Percentiles rank a stretch among this genome's conserved stretches.
Conservation (phyloP, 106 monocot species). For the Agapanthus africanus region DNA sequence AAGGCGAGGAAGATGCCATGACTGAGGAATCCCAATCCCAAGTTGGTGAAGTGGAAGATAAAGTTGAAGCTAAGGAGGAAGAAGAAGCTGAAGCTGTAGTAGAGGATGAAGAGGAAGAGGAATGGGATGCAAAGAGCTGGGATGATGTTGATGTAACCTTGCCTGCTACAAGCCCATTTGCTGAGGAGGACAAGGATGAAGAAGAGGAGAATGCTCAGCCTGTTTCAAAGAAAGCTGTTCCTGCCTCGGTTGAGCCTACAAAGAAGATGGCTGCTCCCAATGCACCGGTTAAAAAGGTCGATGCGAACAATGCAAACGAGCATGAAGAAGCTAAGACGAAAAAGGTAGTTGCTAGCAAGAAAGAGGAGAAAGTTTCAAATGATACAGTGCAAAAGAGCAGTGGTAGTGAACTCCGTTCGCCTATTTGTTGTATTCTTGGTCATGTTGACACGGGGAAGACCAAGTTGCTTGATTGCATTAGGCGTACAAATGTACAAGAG, state of each 20-base stretch:
- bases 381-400: slow-evolving; percentile 25
- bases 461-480: slow-evolving; percentile 89
- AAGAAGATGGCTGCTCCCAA: slow-evolving; percentile 31
- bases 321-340: slow-evolving; percentile 16
- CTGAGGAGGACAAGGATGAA: slow-evolving; percentile 64
- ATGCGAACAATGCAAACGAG: slow-evolving; percentile 20
- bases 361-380: slow-evolving; percentile 20
- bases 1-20: slow-evolving; percentile 30
- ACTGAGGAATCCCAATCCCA: slow-evolving; percentile 31
- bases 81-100: slow-evolving; percentile 44
- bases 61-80: slow-evolving; percentile 30
- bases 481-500: slow-evolving; percentile 88
- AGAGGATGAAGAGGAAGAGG: slow-evolving; percentile 67
- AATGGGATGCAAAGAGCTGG: slow-evolving; percentile 99
- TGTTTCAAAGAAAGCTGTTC: slow-evolving; percentile 19
- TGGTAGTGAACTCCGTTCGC: slow-evolving; percentile 62
- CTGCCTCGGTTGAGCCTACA: slow-evolving; percentile 16
- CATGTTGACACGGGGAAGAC: slow-evolving; percentile 99
- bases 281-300: slow-evolving; percentile 17
- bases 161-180: slow-evolving; percentile 57
- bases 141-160: slow-evolving; percentile 82
- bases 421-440: slow-evolving; percentile 98
- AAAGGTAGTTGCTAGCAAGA: slow-evolving; percentile 29
- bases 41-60: slow-evolving; percentile 39
- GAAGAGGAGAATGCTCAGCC: slow-evolving; percentile 18